Conservation (phyloP, 2,329 filamentous ascomycete genomes). For the Colletotrichum lindemuthianum region DNA sequence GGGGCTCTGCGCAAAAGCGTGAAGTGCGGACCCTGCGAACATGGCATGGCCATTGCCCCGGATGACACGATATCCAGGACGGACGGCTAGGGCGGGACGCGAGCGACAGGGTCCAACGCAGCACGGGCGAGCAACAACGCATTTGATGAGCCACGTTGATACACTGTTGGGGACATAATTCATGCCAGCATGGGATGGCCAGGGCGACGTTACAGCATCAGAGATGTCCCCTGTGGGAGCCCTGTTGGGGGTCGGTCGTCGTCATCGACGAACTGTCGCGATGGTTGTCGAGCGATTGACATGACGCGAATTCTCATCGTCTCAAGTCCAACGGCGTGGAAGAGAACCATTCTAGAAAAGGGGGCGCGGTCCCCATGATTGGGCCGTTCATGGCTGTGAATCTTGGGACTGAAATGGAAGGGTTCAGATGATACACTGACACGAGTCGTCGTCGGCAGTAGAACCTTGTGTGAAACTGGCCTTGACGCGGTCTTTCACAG, state of each 20-base stretch:
- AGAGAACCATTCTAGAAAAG: conserved; percentile 18
- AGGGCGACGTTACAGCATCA: neutral
- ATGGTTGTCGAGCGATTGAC: conserved; percentile 7
- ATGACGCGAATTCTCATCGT: conserved; percentile 23
- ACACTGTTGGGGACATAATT: neutral
- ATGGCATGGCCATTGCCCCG: conserved; percentile 1
- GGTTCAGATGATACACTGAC: conserved; percentile 26
- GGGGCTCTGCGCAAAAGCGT: conserved; percentile 22
- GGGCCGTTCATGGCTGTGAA: neutral
- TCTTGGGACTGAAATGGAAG: conserved; percentile 17
- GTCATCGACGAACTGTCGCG: neutral
- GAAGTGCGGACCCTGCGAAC: conserved; percentile 10
- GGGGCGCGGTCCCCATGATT: conserved; percentile 3
- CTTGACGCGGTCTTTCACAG: neutral
- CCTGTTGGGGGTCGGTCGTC: neutral
- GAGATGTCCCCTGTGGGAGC: neutral
- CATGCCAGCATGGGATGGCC: conserved; percentile 1
- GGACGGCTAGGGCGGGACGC: conserved; percentile 5
- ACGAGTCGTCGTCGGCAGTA: conserved; percentile 10
- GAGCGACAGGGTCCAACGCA: neutral
- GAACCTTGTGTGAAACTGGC: neutral
- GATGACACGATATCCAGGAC: conserved; percentile 33
- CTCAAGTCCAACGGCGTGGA: conserved; percentile 5
- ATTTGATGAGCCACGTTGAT: conserved; percentile 15
- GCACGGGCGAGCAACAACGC: neutral